Conservation (phyloP, 2,329 filamentous ascomycete species). For the Neonectria coccinea region DNA sequence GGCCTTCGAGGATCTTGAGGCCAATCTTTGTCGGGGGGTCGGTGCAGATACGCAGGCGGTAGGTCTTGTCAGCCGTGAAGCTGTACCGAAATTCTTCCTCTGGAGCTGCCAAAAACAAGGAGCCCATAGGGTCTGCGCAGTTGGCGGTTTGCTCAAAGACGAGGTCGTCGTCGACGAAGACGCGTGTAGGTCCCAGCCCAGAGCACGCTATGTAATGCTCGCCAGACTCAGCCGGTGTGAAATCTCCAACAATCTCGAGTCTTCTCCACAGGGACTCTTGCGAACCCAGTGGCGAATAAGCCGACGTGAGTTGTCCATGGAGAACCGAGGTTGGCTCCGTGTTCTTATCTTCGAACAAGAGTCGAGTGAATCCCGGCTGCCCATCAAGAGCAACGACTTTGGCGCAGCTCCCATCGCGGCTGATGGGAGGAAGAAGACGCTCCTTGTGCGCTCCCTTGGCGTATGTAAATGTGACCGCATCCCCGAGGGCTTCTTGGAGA, state of each 20-base stretch:
- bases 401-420: constrained; percentile 30
- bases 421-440: constrained; percentile 34
- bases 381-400: constrained; percentile 45
- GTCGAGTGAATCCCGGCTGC: constrained; percentile 44
- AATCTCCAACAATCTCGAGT: constrained; percentile 46
- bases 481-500: constrained; percentile 38
- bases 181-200: constrained; percentile 43
- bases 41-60: constrained; percentile 45
- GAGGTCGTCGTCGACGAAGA: constrained; percentile 45
- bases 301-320: constrained; percentile 36
- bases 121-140: constrained; percentile 48
- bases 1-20: constrained; percentile 45
- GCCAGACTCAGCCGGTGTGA: constrained; percentile 44
- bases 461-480: constrained; percentile 39
- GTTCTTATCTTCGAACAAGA: constrained; percentile 40
- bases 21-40: constrained; percentile 46
- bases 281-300: constrained; percentile 41
- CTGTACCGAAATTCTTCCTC: constrained; percentile 43
- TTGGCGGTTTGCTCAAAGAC: constrained; percentile 45
- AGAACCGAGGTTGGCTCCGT: constrained; percentile 32
- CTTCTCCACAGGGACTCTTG: constrained; percentile 43
- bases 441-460: constrained; percentile 41
- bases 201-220: constrained; percentile 48
- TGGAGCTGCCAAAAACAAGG: constrained; percentile 42
- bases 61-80: constrained; percentile 41